A percentile compares a stretch with the other conserved stretches of the same genome.
These are phyloP conservation scores for Gastrolobium bilobum DNA, from an alignment of 306 rosid genomes.

Conservation along the genomic window DNA sequence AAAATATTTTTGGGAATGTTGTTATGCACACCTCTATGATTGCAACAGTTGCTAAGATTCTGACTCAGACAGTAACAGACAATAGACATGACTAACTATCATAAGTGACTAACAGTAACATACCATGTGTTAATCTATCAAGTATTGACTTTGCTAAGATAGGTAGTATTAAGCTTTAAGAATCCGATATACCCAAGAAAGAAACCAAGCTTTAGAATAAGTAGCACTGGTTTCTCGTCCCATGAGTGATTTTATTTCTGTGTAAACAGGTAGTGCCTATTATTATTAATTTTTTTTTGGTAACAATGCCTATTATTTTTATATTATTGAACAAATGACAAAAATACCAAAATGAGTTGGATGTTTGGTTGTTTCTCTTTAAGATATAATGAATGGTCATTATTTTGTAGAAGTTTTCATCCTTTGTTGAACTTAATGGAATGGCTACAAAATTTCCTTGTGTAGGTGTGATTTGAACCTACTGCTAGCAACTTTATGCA, in stretches of 20 bases:
- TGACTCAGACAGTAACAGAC: too few species aligned
- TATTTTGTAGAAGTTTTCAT: conserved; percentile 25
- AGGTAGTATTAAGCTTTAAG: conserved; percentile 8
- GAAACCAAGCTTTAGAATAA: conserved; percentile 14
- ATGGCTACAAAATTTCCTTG: conserved; percentile 20
- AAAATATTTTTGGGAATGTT: too few species aligned
- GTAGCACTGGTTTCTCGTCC: conserved; percentile 34
- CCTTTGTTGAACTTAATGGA: background rate
- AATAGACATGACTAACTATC: too few species aligned
- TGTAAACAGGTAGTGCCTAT: background rate
- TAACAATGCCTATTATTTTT: background rate
- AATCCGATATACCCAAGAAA: conserved; percentile 22
- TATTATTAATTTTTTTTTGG: conserved; percentile 8
- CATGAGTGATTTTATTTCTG: conserved; percentile 24
- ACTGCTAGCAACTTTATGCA: conserved; percentile 72
- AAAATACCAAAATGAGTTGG: conserved; percentile 25
- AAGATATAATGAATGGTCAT: conserved; percentile 29
- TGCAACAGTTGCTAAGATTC: too few species aligned
- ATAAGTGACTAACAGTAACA: too few species aligned
- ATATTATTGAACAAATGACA: conserved; percentile 26
- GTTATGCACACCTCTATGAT: too few species aligned
- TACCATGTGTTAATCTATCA: too few species aligned
- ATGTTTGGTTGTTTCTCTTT: conserved; percentile 14
- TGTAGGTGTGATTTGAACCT: conserved; percentile 80
- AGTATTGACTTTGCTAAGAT: background rate